phyloP scores from a whole-genome alignment of 2,329 filamentous ascomycete genomes.

The Phialemoniopsis sp. region DNA sequence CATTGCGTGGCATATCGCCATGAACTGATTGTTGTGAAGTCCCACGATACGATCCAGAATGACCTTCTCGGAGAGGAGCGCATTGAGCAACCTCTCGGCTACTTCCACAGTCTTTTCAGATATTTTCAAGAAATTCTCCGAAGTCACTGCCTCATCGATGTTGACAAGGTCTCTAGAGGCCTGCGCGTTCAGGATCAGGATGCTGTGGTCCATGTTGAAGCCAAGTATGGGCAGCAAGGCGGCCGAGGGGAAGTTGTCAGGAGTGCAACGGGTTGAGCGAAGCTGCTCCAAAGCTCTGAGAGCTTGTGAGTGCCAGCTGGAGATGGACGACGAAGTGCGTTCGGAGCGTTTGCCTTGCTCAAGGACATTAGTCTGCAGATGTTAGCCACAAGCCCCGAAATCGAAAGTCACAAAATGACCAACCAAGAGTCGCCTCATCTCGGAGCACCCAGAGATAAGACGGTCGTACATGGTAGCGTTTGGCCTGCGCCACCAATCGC shows the following conservation, averaged over 20 bases:
- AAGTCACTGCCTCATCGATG: conserved; percentile 9
- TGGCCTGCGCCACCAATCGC: conserved; percentile 7
- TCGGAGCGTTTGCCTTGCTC: conserved; percentile 10
- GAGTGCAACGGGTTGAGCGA: conserved; percentile 8
- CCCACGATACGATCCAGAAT: conserved; percentile 13
- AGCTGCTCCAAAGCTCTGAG: conserved; percentile 11
- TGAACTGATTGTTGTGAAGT: conserved; percentile 18
- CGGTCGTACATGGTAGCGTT: too few species aligned
- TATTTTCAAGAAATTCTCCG: conserved; percentile 9
- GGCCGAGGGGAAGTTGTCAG: conserved; percentile 1
- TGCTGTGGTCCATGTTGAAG: conserved; percentile 18
- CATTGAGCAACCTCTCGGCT: conserved; percentile 10
- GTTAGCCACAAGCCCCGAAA: too few species aligned
- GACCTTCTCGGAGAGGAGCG: conserved; percentile 10
- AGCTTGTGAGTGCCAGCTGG: conserved; percentile 12
- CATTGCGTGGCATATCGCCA: conserved; percentile 18
- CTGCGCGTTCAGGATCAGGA: conserved; percentile 18
- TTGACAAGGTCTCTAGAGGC: conserved; percentile 14
- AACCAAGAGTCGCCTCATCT: too few species aligned
- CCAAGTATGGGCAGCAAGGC: conserved; percentile 10
- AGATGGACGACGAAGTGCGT: conserved; percentile 10
- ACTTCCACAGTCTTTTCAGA: conserved; percentile 9
- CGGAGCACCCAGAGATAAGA: too few species aligned
- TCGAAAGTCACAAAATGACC: too few species aligned
- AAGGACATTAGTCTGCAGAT: conserved; percentile 7